Conservation (phyloP, 1,284 basidiomycete species). For the Pseudomicrostroma phylloplanum region DNA sequence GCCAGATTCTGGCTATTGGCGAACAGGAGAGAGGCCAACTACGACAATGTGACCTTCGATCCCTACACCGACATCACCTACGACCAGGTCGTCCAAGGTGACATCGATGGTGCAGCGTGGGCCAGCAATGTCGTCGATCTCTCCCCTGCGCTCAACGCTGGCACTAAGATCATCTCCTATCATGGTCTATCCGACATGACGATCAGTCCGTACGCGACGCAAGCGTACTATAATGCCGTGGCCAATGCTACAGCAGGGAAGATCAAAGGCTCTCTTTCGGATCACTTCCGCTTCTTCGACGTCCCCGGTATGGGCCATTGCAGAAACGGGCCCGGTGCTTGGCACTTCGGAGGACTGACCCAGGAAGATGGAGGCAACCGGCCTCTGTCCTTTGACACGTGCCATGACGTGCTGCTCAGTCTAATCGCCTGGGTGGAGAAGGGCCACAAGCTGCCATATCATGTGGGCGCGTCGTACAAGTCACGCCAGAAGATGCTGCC, state of each 20-base stretch:
- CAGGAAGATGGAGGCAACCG: conserved; percentile 18
- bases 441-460: background rate
- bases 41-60: conserved; percentile 11
- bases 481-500: conserved; percentile 4
- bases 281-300: conserved; percentile 23
- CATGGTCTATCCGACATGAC: conserved; percentile 28
- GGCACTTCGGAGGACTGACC: conserved; percentile 16
- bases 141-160: conserved; percentile 18
- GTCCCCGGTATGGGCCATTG: conserved; percentile 32
- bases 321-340: conserved; percentile 16
- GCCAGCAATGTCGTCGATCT: conserved; percentile 21
- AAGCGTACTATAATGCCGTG: conserved; percentile 16
- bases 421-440: conserved; percentile 21
- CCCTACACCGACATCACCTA: conserved; percentile 15
- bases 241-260: background rate
- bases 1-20: conserved; percentile 40
- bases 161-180: conserved; percentile 27
- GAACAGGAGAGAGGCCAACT: conserved; percentile 18
- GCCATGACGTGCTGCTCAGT: conserved; percentile 17
- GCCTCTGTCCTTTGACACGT: conserved; percentile 15
- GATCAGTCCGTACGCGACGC: conserved; percentile 16
- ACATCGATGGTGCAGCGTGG: conserved; percentile 9
- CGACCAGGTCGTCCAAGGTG: conserved; percentile 17
- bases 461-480: conserved; percentile 17
- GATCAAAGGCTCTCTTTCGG: conserved; percentile 10